Evolutionary conservation across 805 yeast species (phyloP).

Genomic region (Nakazawaea peltata): DNA sequence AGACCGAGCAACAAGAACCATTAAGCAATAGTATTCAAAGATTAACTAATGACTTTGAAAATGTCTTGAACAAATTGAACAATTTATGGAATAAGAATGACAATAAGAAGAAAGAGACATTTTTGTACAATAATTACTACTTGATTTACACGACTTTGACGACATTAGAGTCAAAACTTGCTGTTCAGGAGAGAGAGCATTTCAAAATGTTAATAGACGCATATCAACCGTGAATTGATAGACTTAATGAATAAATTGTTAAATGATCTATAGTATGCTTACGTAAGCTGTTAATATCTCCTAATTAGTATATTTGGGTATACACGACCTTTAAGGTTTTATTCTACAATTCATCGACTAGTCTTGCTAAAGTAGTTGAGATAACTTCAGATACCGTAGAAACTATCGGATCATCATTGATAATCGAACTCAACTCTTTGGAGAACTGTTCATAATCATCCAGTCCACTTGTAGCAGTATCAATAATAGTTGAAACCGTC

Average conservation of each 20-base stretch:
- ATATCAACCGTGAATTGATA: slow-evolving; percentile 23
- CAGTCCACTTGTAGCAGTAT: not conserved
- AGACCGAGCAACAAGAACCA: slow-evolving; percentile 51
- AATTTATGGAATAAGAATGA: slow-evolving; percentile 27
- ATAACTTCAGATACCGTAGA: no score
- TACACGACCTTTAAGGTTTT: not conserved
- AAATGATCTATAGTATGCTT: no score
- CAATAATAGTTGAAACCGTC: not conserved
- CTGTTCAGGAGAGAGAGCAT: slow-evolving; percentile 34
- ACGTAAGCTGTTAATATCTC: no score
- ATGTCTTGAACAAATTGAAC: slow-evolving; percentile 63
- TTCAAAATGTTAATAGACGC: slow-evolving; percentile 37
- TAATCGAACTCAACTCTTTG: slow-evolving; percentile 4
- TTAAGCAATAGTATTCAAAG: slow-evolving; percentile 60
- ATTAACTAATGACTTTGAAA: slow-evolving; percentile 74
- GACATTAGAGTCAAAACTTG: slow-evolving; percentile 31
- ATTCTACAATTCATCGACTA: slow-evolving; percentile 7
- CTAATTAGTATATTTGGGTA: no score
- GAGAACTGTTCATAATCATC: slow-evolving; percentile 7
- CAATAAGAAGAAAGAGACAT: slow-evolving; percentile 50
- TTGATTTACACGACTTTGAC: slow-evolving; percentile 49
- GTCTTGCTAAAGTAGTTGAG: not conserved
- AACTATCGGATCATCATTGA: slow-evolving; percentile 9
- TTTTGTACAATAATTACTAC: slow-evolving; percentile 66
- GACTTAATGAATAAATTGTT: no score